Conservation (phyloP, 202 grass and related monocot genomes). For the Carex arenaria region DNA sequence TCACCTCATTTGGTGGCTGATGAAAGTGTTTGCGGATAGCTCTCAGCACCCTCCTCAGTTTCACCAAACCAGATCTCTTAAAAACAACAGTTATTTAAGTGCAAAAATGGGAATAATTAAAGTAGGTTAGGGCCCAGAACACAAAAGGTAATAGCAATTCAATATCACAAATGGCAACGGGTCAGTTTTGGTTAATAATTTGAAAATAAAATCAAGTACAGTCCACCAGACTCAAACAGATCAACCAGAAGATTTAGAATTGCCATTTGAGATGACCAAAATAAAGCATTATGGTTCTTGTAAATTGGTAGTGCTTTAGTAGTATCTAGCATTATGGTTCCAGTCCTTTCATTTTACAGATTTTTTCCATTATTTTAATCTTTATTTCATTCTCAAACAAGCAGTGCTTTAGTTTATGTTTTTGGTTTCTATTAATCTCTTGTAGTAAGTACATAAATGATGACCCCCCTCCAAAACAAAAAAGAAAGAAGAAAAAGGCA, state of each 20-base stretch:
- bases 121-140: neutral
- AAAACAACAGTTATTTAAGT: constrained; percentile 23
- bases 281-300: neutral
- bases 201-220: neutral
- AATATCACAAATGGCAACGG: neutral
- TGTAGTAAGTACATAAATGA: neutral
- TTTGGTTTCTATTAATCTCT: neutral
- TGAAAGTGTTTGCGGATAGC: constrained; percentile 94
- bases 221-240: neutral
- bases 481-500: constrained; percentile 15
- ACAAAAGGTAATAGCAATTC: neutral
- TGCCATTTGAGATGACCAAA: neutral
- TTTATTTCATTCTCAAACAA: neutral
- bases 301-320: neutral
- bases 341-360: neutral
- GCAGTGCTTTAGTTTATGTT: neutral
- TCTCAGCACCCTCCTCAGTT: constrained; percentile 76
- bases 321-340: neutral
- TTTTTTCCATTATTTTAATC: neutral
- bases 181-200: neutral
- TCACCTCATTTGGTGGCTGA: constrained; percentile 72
- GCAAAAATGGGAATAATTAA: neutral
- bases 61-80: constrained; percentile 96
- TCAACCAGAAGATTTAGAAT: neutral
- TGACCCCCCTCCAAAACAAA: neutral